phyloP scores from a whole-genome alignment of 2,329 filamentous ascomycete species.

The Huntiella omanensis region DNA sequence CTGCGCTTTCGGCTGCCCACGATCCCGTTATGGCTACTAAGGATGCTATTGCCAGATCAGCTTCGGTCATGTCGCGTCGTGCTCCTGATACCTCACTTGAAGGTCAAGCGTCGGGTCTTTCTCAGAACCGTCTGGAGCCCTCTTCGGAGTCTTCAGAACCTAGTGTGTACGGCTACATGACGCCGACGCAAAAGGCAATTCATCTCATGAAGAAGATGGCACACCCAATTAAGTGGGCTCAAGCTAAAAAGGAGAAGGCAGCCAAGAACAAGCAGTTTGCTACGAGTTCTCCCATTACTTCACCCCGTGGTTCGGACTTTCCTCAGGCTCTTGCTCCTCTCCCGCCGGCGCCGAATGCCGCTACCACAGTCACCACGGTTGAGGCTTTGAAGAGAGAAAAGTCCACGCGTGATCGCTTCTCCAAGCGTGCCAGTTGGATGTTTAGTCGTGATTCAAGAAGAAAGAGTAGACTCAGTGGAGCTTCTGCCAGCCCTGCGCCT shows the following conservation, averaged over 20 bases:
- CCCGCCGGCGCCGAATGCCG: background rate
- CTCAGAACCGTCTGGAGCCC: conserved; percentile 9
- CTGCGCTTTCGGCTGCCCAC: background rate
- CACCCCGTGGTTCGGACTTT: too few species aligned
- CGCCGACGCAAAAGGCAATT: conserved; percentile 10
- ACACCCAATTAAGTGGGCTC: conserved; percentile 9
- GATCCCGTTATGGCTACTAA: background rate
- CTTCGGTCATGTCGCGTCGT: conserved; percentile 2
- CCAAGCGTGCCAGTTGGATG: conserved; percentile 8
- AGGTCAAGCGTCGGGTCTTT: conserved; percentile 9
- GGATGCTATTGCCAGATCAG: conserved; percentile 3
- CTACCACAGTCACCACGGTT: conserved; percentile 6
- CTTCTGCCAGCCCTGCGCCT: conserved; percentile 1
- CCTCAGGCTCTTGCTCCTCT: background rate
- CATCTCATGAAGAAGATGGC: conserved; percentile 9
- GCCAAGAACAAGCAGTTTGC: conserved; percentile 1
- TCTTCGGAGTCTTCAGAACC: conserved; percentile 9
- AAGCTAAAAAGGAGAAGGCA: conserved; percentile 8
- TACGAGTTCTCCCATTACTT: too few species aligned
- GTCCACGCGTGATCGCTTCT: conserved; percentile 1
- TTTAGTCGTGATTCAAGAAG: conserved; percentile 4
- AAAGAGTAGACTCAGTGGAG: conserved; percentile 4
- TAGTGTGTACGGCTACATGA: conserved; percentile 11
- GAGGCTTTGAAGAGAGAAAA: conserved; percentile 6
- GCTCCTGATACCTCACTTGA: conserved; percentile 7